phyloP scores from a whole-genome alignment of 495 filamentous ascomycete genomes.

The Aspergillus haitiensis region DNA sequence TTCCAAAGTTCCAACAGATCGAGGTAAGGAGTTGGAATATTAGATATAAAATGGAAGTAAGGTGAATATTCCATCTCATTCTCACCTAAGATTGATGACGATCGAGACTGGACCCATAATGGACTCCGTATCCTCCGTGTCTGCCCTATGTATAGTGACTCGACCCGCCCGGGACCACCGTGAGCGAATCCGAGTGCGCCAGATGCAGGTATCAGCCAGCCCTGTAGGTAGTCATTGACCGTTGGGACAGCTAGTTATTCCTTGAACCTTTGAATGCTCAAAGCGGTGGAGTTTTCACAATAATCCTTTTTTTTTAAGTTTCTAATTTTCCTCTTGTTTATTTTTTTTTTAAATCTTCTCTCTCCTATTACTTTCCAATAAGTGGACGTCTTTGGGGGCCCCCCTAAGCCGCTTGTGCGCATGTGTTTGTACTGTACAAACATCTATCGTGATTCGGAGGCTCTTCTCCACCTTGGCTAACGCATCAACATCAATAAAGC shows the following conservation, averaged over 20 bases:
- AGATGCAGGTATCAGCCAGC: conserved; percentile 23
- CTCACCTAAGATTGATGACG: neutral
- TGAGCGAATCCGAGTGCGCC: neutral
- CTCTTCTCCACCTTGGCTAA: conserved; percentile 6
- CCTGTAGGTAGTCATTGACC: conserved; percentile 13
- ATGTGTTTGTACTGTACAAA: neutral
- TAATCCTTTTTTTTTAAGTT: neutral
- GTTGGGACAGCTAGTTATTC: conserved; percentile 6
- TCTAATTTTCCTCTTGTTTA: neutral
- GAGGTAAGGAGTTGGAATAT: too few species aligned
- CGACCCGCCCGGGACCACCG: conserved; percentile 7
- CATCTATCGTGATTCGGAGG: neutral
- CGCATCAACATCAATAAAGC: neutral
- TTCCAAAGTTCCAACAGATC: too few species aligned
- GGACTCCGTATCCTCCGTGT: neutral
- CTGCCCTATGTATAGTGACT: conserved; percentile 27
- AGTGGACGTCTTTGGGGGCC: neutral
- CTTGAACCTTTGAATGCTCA: conserved; percentile 10
- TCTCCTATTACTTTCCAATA: neutral
- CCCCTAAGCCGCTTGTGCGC: neutral
- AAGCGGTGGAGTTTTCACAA: conserved; percentile 1
- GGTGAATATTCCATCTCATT: too few species aligned
- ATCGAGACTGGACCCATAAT: neutral
- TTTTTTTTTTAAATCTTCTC: neutral
- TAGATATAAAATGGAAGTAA: too few species aligned